These are phyloP conservation scores for Diaporthe sp. DNA, from an alignment of 2,329 filamentous ascomycete genomes.

Conservation along the genomic window DNA sequence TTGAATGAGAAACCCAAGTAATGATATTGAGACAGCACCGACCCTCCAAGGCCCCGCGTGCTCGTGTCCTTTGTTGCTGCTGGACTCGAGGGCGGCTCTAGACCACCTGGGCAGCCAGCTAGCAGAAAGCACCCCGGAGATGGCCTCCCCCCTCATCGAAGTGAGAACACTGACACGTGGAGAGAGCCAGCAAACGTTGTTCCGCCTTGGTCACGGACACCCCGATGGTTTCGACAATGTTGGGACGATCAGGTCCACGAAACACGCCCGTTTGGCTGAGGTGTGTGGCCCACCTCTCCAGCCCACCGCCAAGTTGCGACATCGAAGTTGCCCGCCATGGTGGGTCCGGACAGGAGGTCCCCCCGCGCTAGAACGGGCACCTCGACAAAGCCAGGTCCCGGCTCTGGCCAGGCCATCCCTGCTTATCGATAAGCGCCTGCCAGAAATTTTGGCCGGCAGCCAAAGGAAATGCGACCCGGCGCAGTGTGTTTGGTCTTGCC, in stretches of 20 bases:
- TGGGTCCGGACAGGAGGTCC: slow-evolving; percentile 20
- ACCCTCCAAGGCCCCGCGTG: background rate
- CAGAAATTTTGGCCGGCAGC: slow-evolving; percentile 36
- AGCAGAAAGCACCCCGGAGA: background rate
- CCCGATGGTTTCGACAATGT: slow-evolving; percentile 33
- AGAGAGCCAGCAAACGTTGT: slow-evolving; percentile 5
- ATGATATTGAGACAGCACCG: slow-evolving; percentile 16
- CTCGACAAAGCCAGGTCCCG: background rate
- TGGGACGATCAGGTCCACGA: slow-evolving; percentile 34
- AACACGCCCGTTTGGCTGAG: slow-evolving; percentile 35
- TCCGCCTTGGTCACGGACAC: slow-evolving; percentile 37
- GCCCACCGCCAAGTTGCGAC: slow-evolving; percentile 28
- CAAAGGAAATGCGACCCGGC: slow-evolving; percentile 11
- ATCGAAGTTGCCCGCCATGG: slow-evolving; percentile 31
- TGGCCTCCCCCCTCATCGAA: slow-evolving; percentile 18
- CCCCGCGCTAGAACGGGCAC: slow-evolving; percentile 35
- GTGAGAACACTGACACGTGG: slow-evolving; percentile 23
- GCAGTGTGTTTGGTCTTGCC: background rate
- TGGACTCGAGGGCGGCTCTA: slow-evolving; percentile 23
- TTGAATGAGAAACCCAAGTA: slow-evolving; percentile 32
- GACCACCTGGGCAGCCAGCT: background rate
- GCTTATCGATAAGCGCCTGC: slow-evolving; percentile 36
- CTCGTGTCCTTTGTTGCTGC: slow-evolving; percentile 32
- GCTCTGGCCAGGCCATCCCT: slow-evolving; percentile 29
- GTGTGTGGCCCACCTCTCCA: slow-evolving; percentile 30